phyloP scores from a whole-genome alignment of 371 early-diverging fungal species.

The Haplosporangium sp. region DNA sequence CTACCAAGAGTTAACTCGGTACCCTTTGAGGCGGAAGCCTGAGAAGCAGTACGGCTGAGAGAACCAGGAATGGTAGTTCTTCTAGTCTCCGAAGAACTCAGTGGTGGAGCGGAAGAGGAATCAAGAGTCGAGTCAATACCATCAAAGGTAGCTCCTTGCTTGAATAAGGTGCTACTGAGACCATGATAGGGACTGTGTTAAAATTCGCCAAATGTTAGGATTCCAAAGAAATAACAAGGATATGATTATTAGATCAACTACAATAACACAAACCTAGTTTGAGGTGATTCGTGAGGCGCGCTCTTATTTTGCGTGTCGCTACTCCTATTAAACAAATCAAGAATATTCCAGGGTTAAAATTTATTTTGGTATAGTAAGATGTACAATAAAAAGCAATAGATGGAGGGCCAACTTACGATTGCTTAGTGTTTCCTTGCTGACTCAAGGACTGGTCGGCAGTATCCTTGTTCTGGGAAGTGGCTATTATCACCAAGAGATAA shows the following conservation, averaged over 20 bases:
- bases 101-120: background rate
- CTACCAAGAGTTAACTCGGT: background rate
- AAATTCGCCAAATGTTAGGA: background rate
- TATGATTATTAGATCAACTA: background rate
- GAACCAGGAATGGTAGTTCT: background rate
- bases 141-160: background rate
- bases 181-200: background rate
- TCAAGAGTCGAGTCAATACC: no score
- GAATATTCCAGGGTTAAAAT: no score
- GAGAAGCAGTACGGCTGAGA: background rate
- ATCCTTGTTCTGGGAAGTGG: slow-evolving; percentile 9
- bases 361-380: background rate
- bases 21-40: background rate
- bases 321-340: no score
- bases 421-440: slow-evolving; percentile 18
- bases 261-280: no score
- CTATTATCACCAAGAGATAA: background rate
- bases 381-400: background rate
- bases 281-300: no score
- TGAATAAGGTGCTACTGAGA: background rate
- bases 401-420: slow-evolving; percentile 5
- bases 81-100: background rate
- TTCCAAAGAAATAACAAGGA: background rate
- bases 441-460: background rate
- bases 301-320: no score